phyloP scores from a whole-genome alignment of 495 filamentous ascomycete genomes.

The Trichoderma asperelloides region DNA sequence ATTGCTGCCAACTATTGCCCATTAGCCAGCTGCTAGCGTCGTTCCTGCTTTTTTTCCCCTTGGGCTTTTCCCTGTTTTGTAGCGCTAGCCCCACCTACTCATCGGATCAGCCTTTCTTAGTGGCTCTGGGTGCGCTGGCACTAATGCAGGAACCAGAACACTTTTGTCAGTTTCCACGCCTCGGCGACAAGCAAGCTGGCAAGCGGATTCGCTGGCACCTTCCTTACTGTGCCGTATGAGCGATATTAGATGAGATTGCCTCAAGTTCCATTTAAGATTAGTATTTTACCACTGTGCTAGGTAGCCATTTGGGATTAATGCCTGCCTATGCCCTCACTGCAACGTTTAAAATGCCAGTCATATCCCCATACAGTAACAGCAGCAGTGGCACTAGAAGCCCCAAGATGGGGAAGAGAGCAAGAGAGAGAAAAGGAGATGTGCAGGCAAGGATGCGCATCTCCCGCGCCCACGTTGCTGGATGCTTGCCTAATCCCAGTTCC shows the following conservation, averaged over 20 bases:
- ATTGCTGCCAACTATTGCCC: conserved; percentile 6
- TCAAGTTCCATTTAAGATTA: no score
- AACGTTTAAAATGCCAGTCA: no score
- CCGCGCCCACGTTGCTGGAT: neutral
- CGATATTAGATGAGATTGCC: no score
- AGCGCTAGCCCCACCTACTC: neutral
- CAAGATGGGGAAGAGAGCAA: neutral
- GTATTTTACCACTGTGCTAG: neutral
- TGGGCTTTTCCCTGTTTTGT: neutral
- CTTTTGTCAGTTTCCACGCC: neutral
- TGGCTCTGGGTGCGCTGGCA: neutral
- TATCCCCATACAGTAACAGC: no score
- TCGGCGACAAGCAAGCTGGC: neutral
- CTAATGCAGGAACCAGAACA: conserved; percentile 5
- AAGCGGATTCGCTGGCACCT: neutral
- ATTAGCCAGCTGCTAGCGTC: neutral
- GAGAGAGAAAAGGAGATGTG: neutral
- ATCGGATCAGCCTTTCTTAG: conserved; percentile 3
- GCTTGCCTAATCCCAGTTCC: neutral
- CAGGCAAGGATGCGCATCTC: conserved; percentile 2
- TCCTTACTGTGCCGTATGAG: neutral
- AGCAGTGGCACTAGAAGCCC: neutral
- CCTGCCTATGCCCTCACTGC: no score
- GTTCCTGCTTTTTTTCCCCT: neutral
- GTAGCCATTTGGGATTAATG: neutral